Evolutionary conservation across 441 rosid genomes (phyloP), one percentile per base, ranked within the genome.

Genomic region (Croton setiger): DNA sequence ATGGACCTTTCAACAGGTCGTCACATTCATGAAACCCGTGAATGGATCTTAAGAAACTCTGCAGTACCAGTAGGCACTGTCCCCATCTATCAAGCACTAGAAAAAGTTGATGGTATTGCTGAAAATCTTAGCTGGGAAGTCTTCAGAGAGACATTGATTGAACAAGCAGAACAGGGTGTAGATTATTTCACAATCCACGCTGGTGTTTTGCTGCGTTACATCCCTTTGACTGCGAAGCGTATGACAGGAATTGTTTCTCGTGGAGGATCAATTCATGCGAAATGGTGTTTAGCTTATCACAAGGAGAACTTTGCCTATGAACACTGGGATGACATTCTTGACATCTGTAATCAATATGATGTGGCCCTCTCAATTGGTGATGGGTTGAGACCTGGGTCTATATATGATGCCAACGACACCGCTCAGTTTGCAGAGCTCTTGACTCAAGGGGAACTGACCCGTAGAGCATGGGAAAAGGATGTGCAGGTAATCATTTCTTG

Each of bases 1-100:
- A 95, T 95, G 99, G 99, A 95, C 76, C 93, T 95, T 67, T 95
- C 99, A 5, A 95, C 97, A 6, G 99, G 98, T 20, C 93, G 92
- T 73, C 98, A 95, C 82, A 95, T 95, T 66, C 99, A 95, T 31
- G 99, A 92, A 85, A 92, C 99, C n/a, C 93, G 96, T 12, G 99
- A 92, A 69, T 92, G 97, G 99, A 89, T 95, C 71, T 71, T 95
- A 17, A 84, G 98, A 31, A 95, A 95, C 79, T 95, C 99, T 60
- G 86, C 97, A 68, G 96, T 92, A 45, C 98, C 98, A 5, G 96
- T 95, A 2, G 99, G 99, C 33, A 95, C 96, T 0, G 97, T 92
- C 21, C 99, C 99, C 31, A 87, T 92, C 69, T 95, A 92, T 75
- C 97, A 95, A 78, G 99, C 97, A 5, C 99, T 95, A 68, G 99